Conservation (phyloP, 202 grass and related monocot species). For the Carex arenaria region DNA sequence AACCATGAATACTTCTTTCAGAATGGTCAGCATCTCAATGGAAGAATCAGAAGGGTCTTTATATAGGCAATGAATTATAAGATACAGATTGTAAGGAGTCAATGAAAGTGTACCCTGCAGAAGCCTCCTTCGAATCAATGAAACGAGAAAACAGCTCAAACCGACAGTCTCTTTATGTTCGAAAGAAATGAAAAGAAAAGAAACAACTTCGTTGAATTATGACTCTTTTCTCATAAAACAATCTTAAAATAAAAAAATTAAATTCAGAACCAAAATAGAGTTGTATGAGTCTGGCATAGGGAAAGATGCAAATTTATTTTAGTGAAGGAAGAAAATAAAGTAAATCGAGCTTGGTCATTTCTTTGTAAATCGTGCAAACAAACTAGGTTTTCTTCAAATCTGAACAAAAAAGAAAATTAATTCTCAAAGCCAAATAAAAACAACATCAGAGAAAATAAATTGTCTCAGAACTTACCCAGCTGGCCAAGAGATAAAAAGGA, state of each 20-base stretch:
- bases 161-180: slow-evolving; percentile 64
- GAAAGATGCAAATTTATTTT: neutral
- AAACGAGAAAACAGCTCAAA: slow-evolving; percentile 76
- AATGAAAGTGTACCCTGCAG: slow-evolving; percentile 45
- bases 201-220: neutral
- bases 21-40: neutral
- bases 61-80: neutral
- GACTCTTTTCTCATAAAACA: neutral
- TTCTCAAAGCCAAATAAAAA: too few relatives aligned
- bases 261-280: neutral
- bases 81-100: neutral
- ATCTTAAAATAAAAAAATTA: neutral
- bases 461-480: too few relatives aligned
- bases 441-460: too few relatives aligned
- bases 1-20: neutral
- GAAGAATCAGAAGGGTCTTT: neutral
- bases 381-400: too few relatives aligned
- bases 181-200: neutral
- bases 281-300: neutral
- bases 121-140: slow-evolving; percentile 77
- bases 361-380: too few relatives aligned
- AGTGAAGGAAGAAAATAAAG: neutral
- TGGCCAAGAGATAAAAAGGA: too few relatives aligned
- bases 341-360: neutral
- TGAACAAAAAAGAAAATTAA: too few relatives aligned